Evolutionary conservation across 2,329 filamentous ascomycete species (phyloP), one percentile per base, ranked within the genome.

Genomic region (Elsinoe arachidis): DNA sequence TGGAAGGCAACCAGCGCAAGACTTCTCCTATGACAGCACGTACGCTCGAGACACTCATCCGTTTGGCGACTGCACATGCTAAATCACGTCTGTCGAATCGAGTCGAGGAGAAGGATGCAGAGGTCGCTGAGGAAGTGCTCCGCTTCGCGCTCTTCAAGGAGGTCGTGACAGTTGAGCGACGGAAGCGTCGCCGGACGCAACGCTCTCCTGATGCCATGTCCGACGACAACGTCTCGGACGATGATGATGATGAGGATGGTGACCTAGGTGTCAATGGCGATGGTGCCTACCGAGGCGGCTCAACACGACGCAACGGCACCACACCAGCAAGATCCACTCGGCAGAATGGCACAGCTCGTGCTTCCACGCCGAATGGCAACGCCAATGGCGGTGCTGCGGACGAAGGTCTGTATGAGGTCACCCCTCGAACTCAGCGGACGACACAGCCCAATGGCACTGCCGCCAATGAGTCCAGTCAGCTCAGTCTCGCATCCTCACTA

Each of bases 71-170:
- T 0, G 93, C 93, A 1, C 93, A 99, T 65, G 93, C 93, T 60
- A 99, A 97, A 73, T 83, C 91, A 5, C 84, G 93, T 30, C 78
- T 99, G 5, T 96, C 90, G 1, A 90, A 83, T 67, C 80, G 89
- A 39, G 90, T 99, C 2, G 91, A 97, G 63, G 87, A 95, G 69
- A 85, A 86, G 57, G 93, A 99, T 70, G 91, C 92, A 1, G 75
- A 88, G 55, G 85, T 90, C 34, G 93, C 93, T 9, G 92, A 99
- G 70, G 81, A 84, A 7, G 95, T 99, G 63, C 76, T 99, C 33
- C 83, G 93, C 15, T 99, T 96, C 68, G 95, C 93, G 2, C 80
- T 99, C 35, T 99, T 99, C 80, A 97, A 97, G 71, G 93, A 99
- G 74, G 85, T 99, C 0, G 80, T 96, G 2, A 80, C 83, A 63